Conservation (phyloP, 495 filamentous ascomycete species). For the Hapsidospora chrysogenum region DNA sequence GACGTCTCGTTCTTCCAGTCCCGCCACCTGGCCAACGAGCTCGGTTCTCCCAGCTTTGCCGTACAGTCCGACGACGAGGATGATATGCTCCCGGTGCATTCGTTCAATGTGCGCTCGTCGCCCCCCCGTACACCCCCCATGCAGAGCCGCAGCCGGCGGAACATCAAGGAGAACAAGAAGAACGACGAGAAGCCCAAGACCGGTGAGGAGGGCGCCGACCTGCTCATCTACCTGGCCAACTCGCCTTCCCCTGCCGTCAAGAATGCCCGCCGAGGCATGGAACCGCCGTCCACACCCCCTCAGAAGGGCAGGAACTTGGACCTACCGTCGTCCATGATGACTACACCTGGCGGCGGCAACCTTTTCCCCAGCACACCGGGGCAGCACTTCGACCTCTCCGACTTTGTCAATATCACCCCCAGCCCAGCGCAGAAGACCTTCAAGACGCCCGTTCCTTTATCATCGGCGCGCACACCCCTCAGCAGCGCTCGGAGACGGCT, state of each 20-base stretch:
- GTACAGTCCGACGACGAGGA: conserved; percentile 65
- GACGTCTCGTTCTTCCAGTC: conserved; percentile 53
- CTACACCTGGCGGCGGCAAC: conserved; percentile 56
- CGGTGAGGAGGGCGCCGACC: conserved; percentile 75
- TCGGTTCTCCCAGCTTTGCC: conserved; percentile 44
- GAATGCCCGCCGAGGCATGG: conserved; percentile 25
- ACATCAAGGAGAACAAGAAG: conserved; percentile 7
- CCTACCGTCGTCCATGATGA: conserved; percentile 76
- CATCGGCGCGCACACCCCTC: conserved; percentile 19
- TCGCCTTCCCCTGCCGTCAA: conserved; percentile 68
- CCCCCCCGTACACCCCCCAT: conserved; percentile 72
- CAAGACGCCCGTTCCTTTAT: conserved; percentile 42
- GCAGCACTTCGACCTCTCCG: conserved; percentile 77
- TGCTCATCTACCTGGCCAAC: conserved; percentile 81
- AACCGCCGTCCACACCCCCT: conserved; percentile 78
- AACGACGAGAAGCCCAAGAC: conserved; percentile 23
- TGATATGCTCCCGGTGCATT: conserved; percentile 57
- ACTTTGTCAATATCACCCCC: conserved; percentile 94
- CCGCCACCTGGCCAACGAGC: conserved; percentile 42
- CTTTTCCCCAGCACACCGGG: conserved; percentile 45
- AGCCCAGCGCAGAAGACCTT: conserved; percentile 80
- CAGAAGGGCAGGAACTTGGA: conserved; percentile 47
- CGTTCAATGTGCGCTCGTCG: conserved; percentile 53
- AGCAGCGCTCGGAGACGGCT: conserved; percentile 22
- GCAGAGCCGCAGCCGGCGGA: conserved; percentile 30